Base-by-base conservation (phyloP, 805 yeast genomes). In the Yueomyces sinensis region DNA sequence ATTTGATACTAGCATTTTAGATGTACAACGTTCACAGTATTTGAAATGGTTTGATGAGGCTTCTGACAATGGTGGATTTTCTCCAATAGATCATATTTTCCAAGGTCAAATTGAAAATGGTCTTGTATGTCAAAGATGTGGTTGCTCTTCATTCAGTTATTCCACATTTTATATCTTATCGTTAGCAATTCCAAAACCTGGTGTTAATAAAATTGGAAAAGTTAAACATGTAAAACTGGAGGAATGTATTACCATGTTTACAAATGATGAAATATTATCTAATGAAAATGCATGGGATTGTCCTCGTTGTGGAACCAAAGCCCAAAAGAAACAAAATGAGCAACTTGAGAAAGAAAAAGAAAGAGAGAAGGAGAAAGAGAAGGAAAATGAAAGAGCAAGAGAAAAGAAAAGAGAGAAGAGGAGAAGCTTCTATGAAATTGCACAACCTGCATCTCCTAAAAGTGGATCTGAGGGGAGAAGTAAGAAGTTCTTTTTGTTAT, bases 231-330 rank as follows among this genome's bases (percentile, higher is more conserved):
- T 58, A 13, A 62, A 67, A 33, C 52, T 81, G 36, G 72, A 77
- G 31, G 83, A 79, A 37, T 73, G 86, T 43, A 68, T 81, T 30
- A 57, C 63, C 23, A 63, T 74, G 48, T 79, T 72, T 47, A 71
- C 81, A 0, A 62, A 66, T 35, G 76, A 74, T 38, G 93, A 81
- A 51, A 63, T 74, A 3, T 55, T 81, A 34, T 63, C 66, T 6
- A 79, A 83, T 18, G 87, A 76, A 5, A 80, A 81, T 56, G 82
- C 91, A 1, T 81, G 93, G 93, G 71, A 76, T 42, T 81, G 93
- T 60, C 87, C 91, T 6, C 70, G 73, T 36, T 81, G 93, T 58
- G 52, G 54, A 1, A 32, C 44, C 15, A 30, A 37, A 9, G 37
- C 33, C 2, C 31, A 30, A 19, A 27, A 25, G 13, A 6, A 15